phyloP scores from a whole-genome alignment of 2,329 filamentous ascomycete genomes.

The Aspergillus vadensis region DNA sequence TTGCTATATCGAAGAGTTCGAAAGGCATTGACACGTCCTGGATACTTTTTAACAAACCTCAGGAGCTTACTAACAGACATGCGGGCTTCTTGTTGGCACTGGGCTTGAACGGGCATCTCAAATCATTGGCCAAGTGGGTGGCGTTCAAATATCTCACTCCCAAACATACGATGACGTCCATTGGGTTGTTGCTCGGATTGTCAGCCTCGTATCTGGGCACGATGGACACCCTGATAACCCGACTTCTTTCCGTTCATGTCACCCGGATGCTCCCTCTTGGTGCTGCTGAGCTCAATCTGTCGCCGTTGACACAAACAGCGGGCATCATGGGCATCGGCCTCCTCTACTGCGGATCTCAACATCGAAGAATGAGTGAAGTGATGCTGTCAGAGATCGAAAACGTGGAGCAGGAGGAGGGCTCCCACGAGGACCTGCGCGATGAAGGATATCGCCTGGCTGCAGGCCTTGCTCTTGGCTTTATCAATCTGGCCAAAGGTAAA shows the following conservation, averaged over 20 bases:
- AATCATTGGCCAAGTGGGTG: conserved; percentile 92
- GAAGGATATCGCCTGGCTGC: conserved; percentile 96
- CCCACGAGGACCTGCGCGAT: conserved; percentile 78
- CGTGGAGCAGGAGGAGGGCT: conserved; percentile 74
- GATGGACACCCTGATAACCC: conserved; percentile 94
- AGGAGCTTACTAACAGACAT: conserved; percentile 91
- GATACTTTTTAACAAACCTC: conserved; percentile 97
- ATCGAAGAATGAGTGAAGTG: conserved; percentile 97
- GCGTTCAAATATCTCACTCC: conserved; percentile 99
- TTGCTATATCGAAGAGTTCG: conserved; percentile 85
- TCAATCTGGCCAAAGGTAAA: conserved; percentile 89
- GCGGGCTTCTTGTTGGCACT: conserved; percentile 90
- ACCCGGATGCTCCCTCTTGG: conserved; percentile 90
- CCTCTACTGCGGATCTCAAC: conserved; percentile 91
- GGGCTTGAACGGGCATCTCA: conserved; percentile 92
- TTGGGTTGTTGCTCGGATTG: conserved; percentile 87
- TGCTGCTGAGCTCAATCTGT: conserved; percentile 90
- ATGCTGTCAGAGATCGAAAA: conserved; percentile 98
- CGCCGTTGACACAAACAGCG: conserved; percentile 89
- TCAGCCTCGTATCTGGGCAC: conserved; percentile 94
- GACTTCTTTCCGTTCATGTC: conserved; percentile 91
- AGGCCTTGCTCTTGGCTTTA: conserved; percentile 88
- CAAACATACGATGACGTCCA: conserved; percentile 98
- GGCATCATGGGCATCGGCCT: conserved; percentile 96
- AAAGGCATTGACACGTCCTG: conserved; percentile 97